phyloP scores from a whole-genome alignment of 2,329 filamentous ascomycete species.

The Penicillium psychrosexuale region DNA sequence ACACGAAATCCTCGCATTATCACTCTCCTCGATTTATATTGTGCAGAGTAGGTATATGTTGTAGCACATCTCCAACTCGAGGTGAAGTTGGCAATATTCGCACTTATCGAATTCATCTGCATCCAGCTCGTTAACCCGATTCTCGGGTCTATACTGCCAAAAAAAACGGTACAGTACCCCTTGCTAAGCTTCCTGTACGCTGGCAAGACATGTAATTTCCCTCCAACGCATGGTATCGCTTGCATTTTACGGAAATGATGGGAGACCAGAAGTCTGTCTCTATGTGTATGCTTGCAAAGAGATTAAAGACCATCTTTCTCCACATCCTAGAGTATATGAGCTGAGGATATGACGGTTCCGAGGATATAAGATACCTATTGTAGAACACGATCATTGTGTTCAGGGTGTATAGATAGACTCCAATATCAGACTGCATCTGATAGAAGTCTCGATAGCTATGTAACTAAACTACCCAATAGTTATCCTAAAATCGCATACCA shows the following conservation, averaged over 20 bases:
- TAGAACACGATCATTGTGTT: background rate
- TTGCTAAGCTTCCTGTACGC: constrained; percentile 8
- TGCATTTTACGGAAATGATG: background rate
- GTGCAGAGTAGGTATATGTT: no score
- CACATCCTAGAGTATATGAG: background rate
- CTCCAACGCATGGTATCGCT: background rate
- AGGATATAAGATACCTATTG: background rate
- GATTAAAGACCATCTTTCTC: background rate
- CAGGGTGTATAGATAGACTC: background rate
- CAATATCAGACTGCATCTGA: background rate
- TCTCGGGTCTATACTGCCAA: constrained; percentile 8
- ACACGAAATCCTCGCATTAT: background rate
- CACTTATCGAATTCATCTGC: constrained; percentile 3
- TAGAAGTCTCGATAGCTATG: background rate
- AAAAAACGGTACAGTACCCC: background rate
- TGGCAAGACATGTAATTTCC: constrained; percentile 2
- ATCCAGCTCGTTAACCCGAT: constrained; percentile 11
- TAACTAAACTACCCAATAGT: background rate
- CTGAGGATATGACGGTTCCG: background rate
- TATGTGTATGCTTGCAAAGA: background rate
- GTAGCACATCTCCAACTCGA: background rate
- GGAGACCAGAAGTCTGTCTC: no score
- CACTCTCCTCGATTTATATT: background rate
- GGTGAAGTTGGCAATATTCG: background rate
- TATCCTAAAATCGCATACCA: background rate